Base-by-base conservation (phyloP, 2,329 filamentous ascomycete genomes). In the Pseudonectria buxi region DNA sequence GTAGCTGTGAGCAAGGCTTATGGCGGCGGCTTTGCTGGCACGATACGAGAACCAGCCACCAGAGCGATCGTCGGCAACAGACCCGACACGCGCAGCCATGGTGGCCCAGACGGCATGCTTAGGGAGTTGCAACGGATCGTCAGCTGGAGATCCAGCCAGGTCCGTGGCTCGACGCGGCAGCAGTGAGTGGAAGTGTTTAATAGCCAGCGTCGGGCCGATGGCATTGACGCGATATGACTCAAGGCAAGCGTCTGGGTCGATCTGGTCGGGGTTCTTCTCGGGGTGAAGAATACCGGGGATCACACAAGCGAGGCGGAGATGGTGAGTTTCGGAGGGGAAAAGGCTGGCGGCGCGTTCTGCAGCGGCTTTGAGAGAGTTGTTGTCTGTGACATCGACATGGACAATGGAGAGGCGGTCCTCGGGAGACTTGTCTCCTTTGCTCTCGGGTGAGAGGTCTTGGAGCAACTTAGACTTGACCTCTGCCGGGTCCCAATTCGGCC, bases 11-110 rank as follows among this genome's bases (percentile, higher is more conserved):
- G 76, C 76, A 10, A 87, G 39, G 51, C 81, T 81, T 45, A 81
- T 86, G 4, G 90, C 77, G 3, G 72, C 84, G 0, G 84, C 76
- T 59, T 92, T 94, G 35, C 76, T 81, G 7, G 81, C 76, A 11
- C 86, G 78, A 58, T 92, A 92, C 37, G 72, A 78, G 58, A 87
- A 94, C 86, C 86, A 92, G 0, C 86, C 86, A 3, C 86, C 86
- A 0, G 80, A 66, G 3, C 62, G 55, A 51, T 94, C 90, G 49
- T 90, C 84, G 1, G 72, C 65, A 14, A 83, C 82, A 24, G 75
- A 82, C 9, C 86, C 86, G 0, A 94, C 83, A 28, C 86, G 76
- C 2, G 86, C 86, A 6, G 82, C 81, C 78, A 88, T 83, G 52
- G 76, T 76, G n/a, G 82, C 72, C 68, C 81, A 85, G 3, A 80